Evolutionary conservation across 768 basidiomycete genomes (phyloP), one percentile per base, ranked within the genome.

Genomic region (Tricholoma saponaceum): DNA sequence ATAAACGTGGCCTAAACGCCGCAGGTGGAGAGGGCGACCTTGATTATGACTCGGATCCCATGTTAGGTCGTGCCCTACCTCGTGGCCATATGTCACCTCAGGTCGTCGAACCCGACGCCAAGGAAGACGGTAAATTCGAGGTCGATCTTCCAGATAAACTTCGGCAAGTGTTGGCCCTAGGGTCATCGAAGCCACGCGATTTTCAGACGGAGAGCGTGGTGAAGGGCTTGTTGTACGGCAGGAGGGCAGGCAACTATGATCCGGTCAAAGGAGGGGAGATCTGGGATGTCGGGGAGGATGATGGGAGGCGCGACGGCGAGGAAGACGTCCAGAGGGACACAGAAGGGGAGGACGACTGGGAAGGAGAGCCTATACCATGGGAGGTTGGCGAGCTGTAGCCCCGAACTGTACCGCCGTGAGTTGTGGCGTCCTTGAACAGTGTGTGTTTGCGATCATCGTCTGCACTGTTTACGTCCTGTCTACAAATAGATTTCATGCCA

Each of bases 301-400:
- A 78, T 62, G 74, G 74, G 33, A 73, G 51, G 37, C 16, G 70
- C 32, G 69, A 69, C 43, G 67, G 60, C 7, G 66, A 67, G 26
- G 63, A 66, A 43, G 65, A 66, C 35, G 57, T 49, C 9, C 59
- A 58, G 46, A 67, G 68, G 69, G 64, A 71, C 41, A 67, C 65
- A 22, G 82, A 79, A 51, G 76, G 70, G 28, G 84, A 83, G 64
- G 80, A 82, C 43, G 86, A 87, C 60, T 92, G 90, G 90, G 90
- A 91, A 70, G 84, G 87, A 33, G 90, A 91, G 69, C 86, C 87
- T 35, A 79, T 91, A 33, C 86, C 90, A 58, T 92, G 90, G 90
- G 88, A 88, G 70, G 77, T 83, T 8, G 90, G 84, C 53, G 90
- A 90, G 64, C 64, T 92, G 70, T 91, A 79, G 68, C 46, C 8